phyloP scores from a whole-genome alignment of 1,139 yeast species.

The Kluyveromyces sp. region DNA sequence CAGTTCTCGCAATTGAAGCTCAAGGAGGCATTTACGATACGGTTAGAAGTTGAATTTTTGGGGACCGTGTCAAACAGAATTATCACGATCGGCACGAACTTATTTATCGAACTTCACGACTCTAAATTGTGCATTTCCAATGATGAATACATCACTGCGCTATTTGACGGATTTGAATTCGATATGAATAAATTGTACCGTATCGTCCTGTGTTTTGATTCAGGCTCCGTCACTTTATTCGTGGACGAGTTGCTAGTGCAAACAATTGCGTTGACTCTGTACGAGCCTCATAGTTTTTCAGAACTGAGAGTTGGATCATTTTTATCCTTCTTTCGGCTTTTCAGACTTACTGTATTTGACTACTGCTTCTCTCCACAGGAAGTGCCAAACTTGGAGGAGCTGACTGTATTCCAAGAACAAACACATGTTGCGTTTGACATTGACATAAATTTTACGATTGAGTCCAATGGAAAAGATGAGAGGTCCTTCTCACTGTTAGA shows the following conservation, averaged over 20 bases:
- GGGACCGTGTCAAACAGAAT: constrained; percentile 24
- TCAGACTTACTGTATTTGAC: constrained; percentile 14
- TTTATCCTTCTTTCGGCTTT: constrained; percentile 26
- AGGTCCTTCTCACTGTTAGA: not conserved
- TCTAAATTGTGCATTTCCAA: constrained; percentile 24
- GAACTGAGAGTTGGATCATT: constrained; percentile 26
- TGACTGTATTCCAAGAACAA: not conserved
- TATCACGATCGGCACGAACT: constrained; percentile 19
- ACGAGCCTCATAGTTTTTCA: constrained; percentile 7
- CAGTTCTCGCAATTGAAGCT: constrained; percentile 4
- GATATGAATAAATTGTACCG: constrained; percentile 17
- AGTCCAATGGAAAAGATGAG: not conserved
- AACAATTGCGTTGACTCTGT: constrained; percentile 14
- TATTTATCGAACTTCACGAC: constrained; percentile 26
- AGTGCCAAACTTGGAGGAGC: not conserved
- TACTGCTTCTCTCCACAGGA: constrained; percentile 9
- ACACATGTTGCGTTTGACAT: not conserved
- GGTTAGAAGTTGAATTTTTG: constrained; percentile 20
- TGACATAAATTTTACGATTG: not conserved
- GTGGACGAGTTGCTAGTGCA: constrained; percentile 22
- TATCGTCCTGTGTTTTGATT: constrained; percentile 14
- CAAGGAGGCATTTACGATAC: constrained; percentile 14
- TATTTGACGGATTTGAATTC: constrained; percentile 26
- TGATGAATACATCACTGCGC: constrained; percentile 24
- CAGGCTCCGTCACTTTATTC: constrained; percentile 15